Evolutionary conservation across 306 rosid genomes (phyloP).

Genomic region (Corylus americana): DNA sequence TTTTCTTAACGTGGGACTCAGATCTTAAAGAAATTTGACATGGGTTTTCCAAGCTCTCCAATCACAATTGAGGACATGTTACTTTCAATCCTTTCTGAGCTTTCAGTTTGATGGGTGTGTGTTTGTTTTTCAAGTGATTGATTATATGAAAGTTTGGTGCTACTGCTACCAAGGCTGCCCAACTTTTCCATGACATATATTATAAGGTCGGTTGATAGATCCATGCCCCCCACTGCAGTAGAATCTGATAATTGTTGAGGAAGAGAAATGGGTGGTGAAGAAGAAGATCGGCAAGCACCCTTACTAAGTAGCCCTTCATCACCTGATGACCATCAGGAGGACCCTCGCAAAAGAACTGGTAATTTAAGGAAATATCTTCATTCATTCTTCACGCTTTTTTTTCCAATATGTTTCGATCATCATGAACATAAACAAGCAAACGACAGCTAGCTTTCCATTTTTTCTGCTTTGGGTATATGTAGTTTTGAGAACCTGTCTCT

Average conservation of each 20-base stretch:
- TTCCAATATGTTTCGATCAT: background rate
- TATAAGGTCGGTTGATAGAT: background rate
- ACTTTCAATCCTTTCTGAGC: background rate
- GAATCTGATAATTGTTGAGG: background rate
- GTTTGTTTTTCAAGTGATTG: background rate
- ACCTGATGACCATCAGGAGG: background rate
- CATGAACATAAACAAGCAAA: background rate
- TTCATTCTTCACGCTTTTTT: background rate
- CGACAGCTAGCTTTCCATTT: background rate
- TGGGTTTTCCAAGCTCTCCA: background rate
- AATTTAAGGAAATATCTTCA: background rate
- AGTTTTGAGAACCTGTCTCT: background rate
- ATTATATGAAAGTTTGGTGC: background rate
- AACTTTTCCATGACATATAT: background rate
- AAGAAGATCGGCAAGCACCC: constrained; percentile 20
- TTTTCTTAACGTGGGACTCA: background rate
- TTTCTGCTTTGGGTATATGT: background rate
- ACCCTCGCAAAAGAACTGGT: constrained; percentile 33
- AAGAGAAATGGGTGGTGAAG: constrained; percentile 21
- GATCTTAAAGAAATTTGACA: background rate
- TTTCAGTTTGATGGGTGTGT: background rate
- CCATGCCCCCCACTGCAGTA: background rate
- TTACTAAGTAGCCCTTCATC: constrained; percentile 22
- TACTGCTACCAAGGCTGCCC: background rate
- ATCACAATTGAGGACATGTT: background rate